Evolutionary conservation across 1,139 yeast genomes (phyloP).

Genomic region (Taphrina deformans): DNA sequence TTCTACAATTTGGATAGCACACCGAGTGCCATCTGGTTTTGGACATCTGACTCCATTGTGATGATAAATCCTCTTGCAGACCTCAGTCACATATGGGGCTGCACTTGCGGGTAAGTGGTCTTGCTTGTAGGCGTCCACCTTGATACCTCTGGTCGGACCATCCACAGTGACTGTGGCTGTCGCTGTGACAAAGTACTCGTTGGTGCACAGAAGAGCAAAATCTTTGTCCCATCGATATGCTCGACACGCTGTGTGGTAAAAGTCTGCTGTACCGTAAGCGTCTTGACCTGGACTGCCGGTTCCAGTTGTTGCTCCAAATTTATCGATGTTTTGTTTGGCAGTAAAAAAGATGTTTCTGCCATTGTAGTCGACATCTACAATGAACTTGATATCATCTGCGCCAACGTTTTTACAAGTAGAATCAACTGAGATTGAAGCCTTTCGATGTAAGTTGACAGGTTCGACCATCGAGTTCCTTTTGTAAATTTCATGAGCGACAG

Average conservation of each 20-base stretch:
- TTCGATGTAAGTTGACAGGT: background rate
- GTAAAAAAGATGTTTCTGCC: background rate
- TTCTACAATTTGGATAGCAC: background rate
- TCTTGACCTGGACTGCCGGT: background rate
- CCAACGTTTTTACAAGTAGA: background rate
- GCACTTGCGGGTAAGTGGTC: background rate
- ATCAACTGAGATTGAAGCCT: background rate
- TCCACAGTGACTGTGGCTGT: background rate
- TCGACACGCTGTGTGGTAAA: background rate
- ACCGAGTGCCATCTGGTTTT: background rate
- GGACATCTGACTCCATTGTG: background rate
- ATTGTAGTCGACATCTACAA: background rate
- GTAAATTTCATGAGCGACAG: too few species aligned
- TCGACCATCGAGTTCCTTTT: too few species aligned
- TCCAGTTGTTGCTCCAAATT: background rate
- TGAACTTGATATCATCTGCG: background rate
- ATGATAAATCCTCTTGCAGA: background rate
- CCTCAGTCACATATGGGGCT: background rate
- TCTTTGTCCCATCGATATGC: background rate
- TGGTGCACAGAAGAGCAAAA: background rate
- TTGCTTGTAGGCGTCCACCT: background rate
- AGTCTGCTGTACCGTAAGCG: background rate
- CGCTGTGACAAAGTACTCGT: background rate
- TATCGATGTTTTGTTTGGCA: background rate
- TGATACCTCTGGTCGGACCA: background rate